Base-by-base conservation (phyloP, 495 filamentous ascomycete species). In the Chlorociboria aeruginascens region DNA sequence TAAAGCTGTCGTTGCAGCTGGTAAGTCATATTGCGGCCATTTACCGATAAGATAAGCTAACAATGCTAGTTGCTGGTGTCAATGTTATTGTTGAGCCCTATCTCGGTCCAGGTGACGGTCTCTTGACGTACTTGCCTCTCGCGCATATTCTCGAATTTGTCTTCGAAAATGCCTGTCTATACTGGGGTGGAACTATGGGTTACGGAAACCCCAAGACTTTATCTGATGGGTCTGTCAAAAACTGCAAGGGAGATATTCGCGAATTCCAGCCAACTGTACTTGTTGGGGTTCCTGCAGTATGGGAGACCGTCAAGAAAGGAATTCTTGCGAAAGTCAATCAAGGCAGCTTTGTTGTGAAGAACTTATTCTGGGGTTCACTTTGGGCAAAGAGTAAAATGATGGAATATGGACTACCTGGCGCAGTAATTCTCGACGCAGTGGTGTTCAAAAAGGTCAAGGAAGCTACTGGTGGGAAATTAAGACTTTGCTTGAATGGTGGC, bases 241-340 rank as follows among this genome's bases (percentile, higher is more conserved):
- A 95, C 66, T 97, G 87, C 77, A 84, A 83, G 60, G 92, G 92
- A 50, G 92, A 98, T 62, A 97, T 98, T 58, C 79, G 82, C 51
- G 92, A 98, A 61, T 88, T 95, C 67, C 81, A 80, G 59, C 92
- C 92, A 17, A 89, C 85, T 14, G 78, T 98, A 52, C 72, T 98
- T 38, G 87, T 96, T 40, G 92, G 92, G 61, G 92, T 98, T 14
- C 92, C 92, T 7, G 89, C 90, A 31, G 92, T 98, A 9, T 98
- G 89, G 85, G 92, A 98, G 67, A 82, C 87, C 0, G 87, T 98
- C 55, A 97, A 96, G 81, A 98, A 98, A 66, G 92, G 92, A 55
- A 90, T 98, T 53, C 71, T 94, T 52, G 72, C 75, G 60, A 92
- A 95, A 67, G 78, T 97, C 49, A 80, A 83, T 65, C 78, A 82